Evolutionary conservation across 306 rosid species (phyloP).

Genomic region (Prunus mongolica): DNA sequence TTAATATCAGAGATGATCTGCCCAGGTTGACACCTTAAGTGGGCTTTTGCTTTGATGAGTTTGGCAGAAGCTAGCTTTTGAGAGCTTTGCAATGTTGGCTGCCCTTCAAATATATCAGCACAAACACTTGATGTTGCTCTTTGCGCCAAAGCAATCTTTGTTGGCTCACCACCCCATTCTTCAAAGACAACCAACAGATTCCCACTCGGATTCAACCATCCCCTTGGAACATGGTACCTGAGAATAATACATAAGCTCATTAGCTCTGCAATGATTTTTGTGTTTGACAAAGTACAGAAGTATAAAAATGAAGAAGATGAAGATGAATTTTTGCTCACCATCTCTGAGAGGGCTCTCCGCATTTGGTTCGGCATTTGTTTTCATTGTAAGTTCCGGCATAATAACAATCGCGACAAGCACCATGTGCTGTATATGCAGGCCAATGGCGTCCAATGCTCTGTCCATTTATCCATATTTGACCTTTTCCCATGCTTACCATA

Average conservation of each 20-base stretch:
- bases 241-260: not conserved
- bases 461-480: constrained; percentile 89
- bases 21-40: not conserved
- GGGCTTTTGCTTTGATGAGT: too few relatives aligned
- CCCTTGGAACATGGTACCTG: constrained; percentile 95
- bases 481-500: constrained; percentile 95
- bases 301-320: not conserved
- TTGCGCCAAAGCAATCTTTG: constrained; percentile 59
- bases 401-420: constrained; percentile 55
- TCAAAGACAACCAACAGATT: constrained; percentile 79
- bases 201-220: constrained; percentile 69
- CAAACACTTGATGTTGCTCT: constrained; percentile 52
- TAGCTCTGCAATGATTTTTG: constrained; percentile 14
- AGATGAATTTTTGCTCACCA: constrained; percentile 50
- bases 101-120: too few relatives aligned
- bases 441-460: constrained; percentile 89
- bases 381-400: constrained; percentile 76
- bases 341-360: constrained; percentile 93
- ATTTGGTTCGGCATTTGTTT: constrained; percentile 55
- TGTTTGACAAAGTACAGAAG: not conserved
- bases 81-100: too few relatives aligned
- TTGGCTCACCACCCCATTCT: constrained; percentile 89
- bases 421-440: constrained; percentile 70
- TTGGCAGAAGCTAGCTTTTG: too few relatives aligned
- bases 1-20: too few relatives aligned